Base-by-base conservation (phyloP, 2,329 filamentous ascomycete species). In the Curvularia eragrostidis region DNA sequence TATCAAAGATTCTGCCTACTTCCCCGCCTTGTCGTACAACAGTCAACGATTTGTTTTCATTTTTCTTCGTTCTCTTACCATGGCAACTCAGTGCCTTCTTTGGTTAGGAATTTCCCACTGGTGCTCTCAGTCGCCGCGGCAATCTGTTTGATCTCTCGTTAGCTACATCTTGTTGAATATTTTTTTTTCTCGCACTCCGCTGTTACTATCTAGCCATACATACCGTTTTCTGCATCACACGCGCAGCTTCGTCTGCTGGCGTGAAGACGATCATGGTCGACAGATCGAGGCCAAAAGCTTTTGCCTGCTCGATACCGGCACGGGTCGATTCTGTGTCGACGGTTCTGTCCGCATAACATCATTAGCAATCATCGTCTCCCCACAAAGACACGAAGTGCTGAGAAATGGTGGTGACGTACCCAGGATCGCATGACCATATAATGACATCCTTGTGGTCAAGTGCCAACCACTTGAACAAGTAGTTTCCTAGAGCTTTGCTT, bases 401-500 rank as follows among this genome's bases (percentile, higher is more conserved):
- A 48, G 23, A n/a, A 9, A 47, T 8, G 19, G 7, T 15, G 6
- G 6, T 12, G 30, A 63, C 56, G 12, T 21, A 67, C 62, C 66
- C 64, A 4, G 66, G 64, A 53, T 67, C 46, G 36, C 61, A 53
- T 2, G 56, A 43, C 53, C 53, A 67, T n/a, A 59, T 30, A 1
- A 61, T n/a, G 2, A 64, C 30, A 9, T 64, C 61, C 38, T 58
- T 51, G 36, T 59, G 54, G 48, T 68, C 66, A 9, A 58, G 23
- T 6, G 64, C 44, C 3, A 68, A 41, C 64, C 64, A 64, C 48
- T 52, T 64, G 44, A 64, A 47, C 15, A 67, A 46, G 21, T 56
- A 68, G 9, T 67, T 66, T 2, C n/a, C 57, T 8, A 68, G 18
- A 13, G 58, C 61, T 36, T 68, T 68, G 30, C 61, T 64, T 10